These are phyloP conservation scores for Lachancea quebecensis DNA, from an alignment of 805 yeast species.

Conservation along the genomic window DNA sequence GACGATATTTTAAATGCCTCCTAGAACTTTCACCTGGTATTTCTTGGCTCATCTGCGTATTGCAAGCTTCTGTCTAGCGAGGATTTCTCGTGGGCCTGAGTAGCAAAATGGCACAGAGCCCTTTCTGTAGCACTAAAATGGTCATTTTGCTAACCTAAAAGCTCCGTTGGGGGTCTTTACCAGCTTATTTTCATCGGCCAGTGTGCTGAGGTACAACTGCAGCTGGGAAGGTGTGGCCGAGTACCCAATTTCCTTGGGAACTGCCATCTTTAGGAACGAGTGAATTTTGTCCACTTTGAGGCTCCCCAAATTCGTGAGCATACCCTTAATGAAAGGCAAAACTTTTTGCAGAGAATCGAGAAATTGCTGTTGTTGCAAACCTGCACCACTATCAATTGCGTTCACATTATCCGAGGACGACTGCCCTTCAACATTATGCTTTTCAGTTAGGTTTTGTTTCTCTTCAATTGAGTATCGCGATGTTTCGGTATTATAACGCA, in stretches of 20 bases:
- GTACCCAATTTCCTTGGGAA: conserved; percentile 41
- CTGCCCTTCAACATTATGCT: not conserved
- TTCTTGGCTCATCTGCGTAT: no score
- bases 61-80: no score
- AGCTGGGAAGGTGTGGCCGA: conserved; percentile 12
- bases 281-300: conserved; percentile 45
- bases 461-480: not conserved
- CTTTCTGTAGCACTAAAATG: not conserved
- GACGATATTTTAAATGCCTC: no score
- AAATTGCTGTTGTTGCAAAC: not conserved
- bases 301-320: conserved; percentile 51
- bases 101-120: not conserved
- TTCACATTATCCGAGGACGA: not conserved
- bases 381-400: not conserved
- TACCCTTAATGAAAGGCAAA: conserved; percentile 47
- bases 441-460: not conserved
- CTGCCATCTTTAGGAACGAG: conserved; percentile 46
- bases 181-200: conserved; percentile 18
- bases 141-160: conserved; percentile 12
- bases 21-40: no score
- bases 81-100: no score
- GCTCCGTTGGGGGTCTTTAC: conserved; percentile 12
- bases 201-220: conserved; percentile 10
- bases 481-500: not conserved
- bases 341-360: conserved; percentile 14